These are phyloP conservation scores for Eucalyptus pauciflora DNA, from an alignment of 345 rosid species.

Conservation along the genomic window DNA sequence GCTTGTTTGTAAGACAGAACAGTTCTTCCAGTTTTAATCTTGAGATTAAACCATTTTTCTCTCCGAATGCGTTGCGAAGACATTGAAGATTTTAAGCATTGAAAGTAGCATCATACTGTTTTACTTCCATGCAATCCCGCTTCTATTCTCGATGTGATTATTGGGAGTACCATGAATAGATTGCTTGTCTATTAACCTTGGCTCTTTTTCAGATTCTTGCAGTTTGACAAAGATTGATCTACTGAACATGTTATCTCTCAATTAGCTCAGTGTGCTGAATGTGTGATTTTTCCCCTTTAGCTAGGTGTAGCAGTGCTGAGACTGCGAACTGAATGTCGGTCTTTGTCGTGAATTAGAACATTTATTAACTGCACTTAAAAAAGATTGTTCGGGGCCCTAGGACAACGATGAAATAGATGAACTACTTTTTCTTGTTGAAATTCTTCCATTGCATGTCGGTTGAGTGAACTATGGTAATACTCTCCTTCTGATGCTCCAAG, in stretches of 20 bases:
- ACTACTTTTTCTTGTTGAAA: neutral
- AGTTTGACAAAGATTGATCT: neutral
- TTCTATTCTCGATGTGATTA: neutral
- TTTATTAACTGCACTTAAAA: neutral
- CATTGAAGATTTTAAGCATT: neutral
- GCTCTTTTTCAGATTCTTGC: neutral
- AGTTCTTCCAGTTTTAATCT: neutral
- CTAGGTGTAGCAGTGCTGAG: neutral
- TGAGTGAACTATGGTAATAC: neutral
- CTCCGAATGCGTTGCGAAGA: neutral
- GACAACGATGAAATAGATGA: neutral
- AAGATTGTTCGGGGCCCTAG: neutral
- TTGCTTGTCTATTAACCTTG: neutral
- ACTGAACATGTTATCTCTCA: neutral
- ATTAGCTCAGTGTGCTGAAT: neutral
- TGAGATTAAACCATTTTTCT: neutral
- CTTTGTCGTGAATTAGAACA: neutral
- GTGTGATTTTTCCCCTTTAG: neutral
- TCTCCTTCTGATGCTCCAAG: neutral
- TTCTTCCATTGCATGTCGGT: neutral
- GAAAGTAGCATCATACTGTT: neutral
- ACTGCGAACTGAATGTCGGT: neutral
- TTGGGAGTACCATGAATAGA: neutral
- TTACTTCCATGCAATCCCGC: neutral
- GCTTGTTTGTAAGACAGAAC: conserved; percentile 11